Evolutionary conservation across 495 filamentous ascomycete species (phyloP).

Genomic region (Chaetomium tenue): DNA sequence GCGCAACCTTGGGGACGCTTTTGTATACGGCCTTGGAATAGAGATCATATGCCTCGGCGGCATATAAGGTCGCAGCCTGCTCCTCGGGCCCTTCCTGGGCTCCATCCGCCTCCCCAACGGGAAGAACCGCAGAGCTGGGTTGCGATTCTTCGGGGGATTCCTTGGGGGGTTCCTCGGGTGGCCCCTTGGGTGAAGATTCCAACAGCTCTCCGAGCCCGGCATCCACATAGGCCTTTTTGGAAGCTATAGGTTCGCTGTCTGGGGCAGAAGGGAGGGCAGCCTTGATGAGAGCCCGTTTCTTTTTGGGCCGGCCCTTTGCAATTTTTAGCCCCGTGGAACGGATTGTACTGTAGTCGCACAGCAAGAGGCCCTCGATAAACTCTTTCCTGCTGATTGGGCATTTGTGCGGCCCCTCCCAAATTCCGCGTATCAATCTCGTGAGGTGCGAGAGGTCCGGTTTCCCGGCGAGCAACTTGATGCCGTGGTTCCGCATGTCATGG

Average conservation of each 20-base stretch:
- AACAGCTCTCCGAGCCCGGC: no score
- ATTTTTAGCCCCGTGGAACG: not conserved
- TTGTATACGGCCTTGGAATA: not conserved
- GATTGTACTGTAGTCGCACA: conserved; percentile 8
- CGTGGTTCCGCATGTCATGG: conserved; percentile 26
- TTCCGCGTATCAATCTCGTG: not conserved
- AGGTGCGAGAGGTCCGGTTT: not conserved
- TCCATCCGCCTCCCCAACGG: no score
- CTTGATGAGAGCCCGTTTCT: not conserved
- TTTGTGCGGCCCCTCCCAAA: not conserved
- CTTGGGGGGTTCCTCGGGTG: no score
- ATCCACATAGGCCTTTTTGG: no score
- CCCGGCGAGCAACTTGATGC: not conserved
- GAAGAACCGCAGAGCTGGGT: no score
- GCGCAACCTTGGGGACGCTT: not conserved
- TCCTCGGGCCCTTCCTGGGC: not conserved
- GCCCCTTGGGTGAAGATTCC: not conserved
- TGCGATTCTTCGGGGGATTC: no score
- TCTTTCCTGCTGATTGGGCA: not conserved
- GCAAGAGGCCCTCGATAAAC: conserved; percentile 8
- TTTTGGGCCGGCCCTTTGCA: not conserved
- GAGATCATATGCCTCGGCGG: not conserved
- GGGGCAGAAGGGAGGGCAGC: not conserved
- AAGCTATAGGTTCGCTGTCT: no score
- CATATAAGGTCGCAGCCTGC: not conserved